Conservation (phyloP, 2,329 filamentous ascomycete species). For the Fusarium globosum region DNA sequence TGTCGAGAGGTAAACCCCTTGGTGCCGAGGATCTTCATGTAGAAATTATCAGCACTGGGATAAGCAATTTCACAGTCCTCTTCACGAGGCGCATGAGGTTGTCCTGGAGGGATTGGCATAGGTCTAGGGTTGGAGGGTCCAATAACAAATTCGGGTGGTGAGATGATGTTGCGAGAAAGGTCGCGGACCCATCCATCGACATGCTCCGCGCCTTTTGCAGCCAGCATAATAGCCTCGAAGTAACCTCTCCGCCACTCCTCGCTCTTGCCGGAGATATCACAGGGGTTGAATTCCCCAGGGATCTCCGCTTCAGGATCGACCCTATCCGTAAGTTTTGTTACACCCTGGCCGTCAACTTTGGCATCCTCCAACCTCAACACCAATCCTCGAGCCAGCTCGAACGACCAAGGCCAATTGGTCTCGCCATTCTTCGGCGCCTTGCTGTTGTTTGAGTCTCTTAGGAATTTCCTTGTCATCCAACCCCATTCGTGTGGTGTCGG, state of each 20-base stretch:
- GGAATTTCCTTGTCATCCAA: conserved; percentile 73
- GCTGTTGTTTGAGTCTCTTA: conserved; percentile 72
- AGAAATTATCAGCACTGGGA: conserved; percentile 78
- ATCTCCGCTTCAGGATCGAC: conserved; percentile 78
- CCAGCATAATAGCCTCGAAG: conserved; percentile 82
- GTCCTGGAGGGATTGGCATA: conserved; percentile 74
- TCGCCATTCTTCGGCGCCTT: conserved; percentile 63
- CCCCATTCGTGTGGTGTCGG: conserved; percentile 88
- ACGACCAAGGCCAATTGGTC: conserved; percentile 75
- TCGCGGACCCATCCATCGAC: conserved; percentile 84
- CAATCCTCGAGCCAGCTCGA: conserved; percentile 68
- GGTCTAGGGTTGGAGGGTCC: conserved; percentile 88
- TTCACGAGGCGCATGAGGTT: conserved; percentile 73
- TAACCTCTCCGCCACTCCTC: conserved; percentile 90
- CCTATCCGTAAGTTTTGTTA: conserved; percentile 66
- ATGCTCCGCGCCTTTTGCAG: conserved; percentile 81
- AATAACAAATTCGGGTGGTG: conserved; percentile 77
- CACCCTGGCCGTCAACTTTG: conserved; percentile 72
- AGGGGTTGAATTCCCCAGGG: conserved; percentile 69
- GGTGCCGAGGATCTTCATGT: conserved; percentile 84
- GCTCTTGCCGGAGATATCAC: conserved; percentile 78
- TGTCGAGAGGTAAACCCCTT: conserved; percentile 83
- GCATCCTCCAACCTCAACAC: conserved; percentile 77
- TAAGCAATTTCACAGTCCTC: conserved; percentile 79
- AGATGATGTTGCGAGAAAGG: conserved; percentile 71